Evolutionary conservation across 2,329 filamentous ascomycete species (phyloP).

Genomic region (Ophiostoma australiae): DNA sequence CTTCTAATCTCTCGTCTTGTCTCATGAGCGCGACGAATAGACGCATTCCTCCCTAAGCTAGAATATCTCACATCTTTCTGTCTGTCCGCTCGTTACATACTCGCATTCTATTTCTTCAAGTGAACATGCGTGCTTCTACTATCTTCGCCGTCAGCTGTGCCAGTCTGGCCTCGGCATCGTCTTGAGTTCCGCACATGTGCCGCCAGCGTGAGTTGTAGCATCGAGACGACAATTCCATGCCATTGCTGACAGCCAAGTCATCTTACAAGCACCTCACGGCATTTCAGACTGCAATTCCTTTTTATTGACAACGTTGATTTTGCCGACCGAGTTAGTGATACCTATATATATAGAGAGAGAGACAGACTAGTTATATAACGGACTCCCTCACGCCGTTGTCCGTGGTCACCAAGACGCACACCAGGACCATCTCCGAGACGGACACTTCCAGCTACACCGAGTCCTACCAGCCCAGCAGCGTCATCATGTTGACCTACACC

Average conservation of each 20-base stretch:
- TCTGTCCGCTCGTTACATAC: background rate
- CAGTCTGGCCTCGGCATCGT: background rate
- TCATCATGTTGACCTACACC: constrained; percentile 19
- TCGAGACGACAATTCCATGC: background rate
- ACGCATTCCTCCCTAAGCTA: background rate
- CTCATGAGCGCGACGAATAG: background rate
- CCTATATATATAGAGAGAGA: too few species aligned
- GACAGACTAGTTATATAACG: background rate
- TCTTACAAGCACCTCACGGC: background rate
- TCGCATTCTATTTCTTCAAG: background rate
- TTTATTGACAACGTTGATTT: background rate
- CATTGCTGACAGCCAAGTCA: background rate
- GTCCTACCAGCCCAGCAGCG: constrained; percentile 19
- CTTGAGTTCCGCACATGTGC: background rate
- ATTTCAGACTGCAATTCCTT: background rate
- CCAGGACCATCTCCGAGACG: constrained; percentile 17
- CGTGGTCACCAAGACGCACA: constrained; percentile 4
- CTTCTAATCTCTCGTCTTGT: too few species aligned
- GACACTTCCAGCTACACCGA: constrained; percentile 2
- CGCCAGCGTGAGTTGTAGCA: background rate
- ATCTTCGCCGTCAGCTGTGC: background rate
- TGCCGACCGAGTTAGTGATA: background rate
- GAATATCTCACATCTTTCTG: background rate
- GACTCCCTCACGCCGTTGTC: background rate
- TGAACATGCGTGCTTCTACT: background rate